Evolutionary conservation across 768 basidiomycete species (phyloP).

Genomic region (Brasilioporus rufonigricans): DNA sequence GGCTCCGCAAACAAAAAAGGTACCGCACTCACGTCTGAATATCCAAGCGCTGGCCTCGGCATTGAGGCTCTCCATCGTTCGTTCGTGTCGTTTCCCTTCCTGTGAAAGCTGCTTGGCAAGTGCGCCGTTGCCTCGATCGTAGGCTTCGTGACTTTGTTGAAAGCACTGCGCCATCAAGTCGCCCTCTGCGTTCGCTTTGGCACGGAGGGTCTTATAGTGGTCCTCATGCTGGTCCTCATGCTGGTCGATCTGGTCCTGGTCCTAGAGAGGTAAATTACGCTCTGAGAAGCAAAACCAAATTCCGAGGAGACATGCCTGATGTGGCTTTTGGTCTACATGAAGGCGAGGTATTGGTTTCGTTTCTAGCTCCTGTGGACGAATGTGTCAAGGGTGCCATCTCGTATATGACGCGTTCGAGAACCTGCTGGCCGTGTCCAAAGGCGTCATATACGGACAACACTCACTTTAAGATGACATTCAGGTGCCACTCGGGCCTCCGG

Average conservation of each 20-base stretch:
- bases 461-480: too few species aligned
- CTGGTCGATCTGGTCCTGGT: conserved; percentile 62
- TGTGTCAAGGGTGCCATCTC: conserved; percentile 2
- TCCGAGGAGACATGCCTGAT: conserved; percentile 13
- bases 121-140: conserved; percentile 68
- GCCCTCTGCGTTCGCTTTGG: conserved; percentile 74
- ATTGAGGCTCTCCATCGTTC: conserved; percentile 76
- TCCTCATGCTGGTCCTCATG: conserved; percentile 63
- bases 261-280: conserved; percentile 31
- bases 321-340: conserved; percentile 11
- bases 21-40: conserved; percentile 51
- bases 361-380: conserved; percentile 14
- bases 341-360: conserved; percentile 16
- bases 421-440: not conserved
- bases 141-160: conserved; percentile 73
- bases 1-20: not conserved
- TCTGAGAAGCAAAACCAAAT: not conserved
- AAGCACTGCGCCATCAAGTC: conserved; percentile 74
- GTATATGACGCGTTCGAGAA: conserved; percentile 1
- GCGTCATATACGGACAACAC: not conserved
- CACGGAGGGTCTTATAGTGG: conserved; percentile 68
- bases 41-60: conserved; percentile 86
- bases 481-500: too few species aligned
- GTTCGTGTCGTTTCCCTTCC: conserved; percentile 76
- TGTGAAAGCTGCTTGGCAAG: conserved; percentile 79